Evolutionary conservation across 2,329 filamentous ascomycete genomes (phyloP).

Genomic region (Epichloe gansuensis): DNA sequence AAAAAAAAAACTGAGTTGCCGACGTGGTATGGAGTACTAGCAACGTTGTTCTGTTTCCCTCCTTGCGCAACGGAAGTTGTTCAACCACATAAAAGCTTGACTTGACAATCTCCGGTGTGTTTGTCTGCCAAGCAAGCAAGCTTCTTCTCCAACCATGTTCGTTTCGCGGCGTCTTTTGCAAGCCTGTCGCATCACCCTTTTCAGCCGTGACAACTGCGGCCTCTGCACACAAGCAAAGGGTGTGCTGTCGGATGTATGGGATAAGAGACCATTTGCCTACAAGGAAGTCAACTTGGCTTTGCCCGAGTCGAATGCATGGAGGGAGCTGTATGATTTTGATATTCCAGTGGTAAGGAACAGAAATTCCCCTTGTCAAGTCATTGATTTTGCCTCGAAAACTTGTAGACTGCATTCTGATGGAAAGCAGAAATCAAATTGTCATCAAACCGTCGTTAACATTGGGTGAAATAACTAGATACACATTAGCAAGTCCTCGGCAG

Average conservation of each 20-base stretch:
- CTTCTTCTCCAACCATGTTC: conserved; percentile 29
- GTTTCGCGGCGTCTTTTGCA: conserved; percentile 36
- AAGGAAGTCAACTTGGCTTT: conserved; percentile 59
- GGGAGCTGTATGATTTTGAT: conserved; percentile 65
- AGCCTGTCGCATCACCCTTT: conserved; percentile 57
- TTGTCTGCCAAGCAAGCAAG: neutral
- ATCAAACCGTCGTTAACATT: neutral
- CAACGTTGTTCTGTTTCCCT: neutral
- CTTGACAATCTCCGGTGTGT: neutral
- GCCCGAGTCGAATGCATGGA: conserved; percentile 51
- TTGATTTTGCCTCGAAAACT: too few species aligned
- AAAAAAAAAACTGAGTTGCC: too few species aligned
- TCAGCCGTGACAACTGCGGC: conserved; percentile 58
- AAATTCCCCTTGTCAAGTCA: neutral
- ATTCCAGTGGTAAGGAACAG: conserved; percentile 54
- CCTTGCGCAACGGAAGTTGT: neutral
- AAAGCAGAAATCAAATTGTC: too few species aligned
- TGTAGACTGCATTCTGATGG: too few species aligned
- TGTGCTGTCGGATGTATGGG: conserved; percentile 56
- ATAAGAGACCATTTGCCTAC: conserved; percentile 52
- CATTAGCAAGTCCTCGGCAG: conserved; percentile 43
- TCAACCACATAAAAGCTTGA: neutral
- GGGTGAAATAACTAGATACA: conserved; percentile 34
- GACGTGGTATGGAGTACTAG: neutral
- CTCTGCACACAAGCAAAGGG: conserved; percentile 57